phyloP scores from a whole-genome alignment of 2,329 filamentous ascomycete species.

The Eurotiales sp. region DNA sequence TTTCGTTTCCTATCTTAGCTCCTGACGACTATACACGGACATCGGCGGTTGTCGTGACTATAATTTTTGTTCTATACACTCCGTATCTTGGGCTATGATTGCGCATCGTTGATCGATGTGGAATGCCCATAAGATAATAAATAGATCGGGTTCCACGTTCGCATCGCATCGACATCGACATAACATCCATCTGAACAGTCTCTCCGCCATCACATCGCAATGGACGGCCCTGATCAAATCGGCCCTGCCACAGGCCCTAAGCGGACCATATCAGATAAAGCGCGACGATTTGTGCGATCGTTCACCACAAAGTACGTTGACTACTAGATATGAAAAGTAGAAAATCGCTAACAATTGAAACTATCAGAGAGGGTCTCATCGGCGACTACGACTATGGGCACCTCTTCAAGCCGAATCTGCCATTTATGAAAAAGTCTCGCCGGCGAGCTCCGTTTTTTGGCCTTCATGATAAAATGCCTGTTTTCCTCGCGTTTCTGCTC shows the following conservation, averaged over 20 bases:
- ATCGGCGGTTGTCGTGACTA: not conserved
- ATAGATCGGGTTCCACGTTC: too few relatives aligned
- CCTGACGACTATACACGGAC: too few relatives aligned
- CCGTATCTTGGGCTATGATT: too few relatives aligned
- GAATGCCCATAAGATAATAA: not conserved
- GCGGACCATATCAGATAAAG: slow-evolving; percentile 32
- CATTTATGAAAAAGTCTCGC: slow-evolving; percentile 67
- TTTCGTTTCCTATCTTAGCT: too few relatives aligned
- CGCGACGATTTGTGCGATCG: slow-evolving; percentile 30
- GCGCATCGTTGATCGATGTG: too few relatives aligned
- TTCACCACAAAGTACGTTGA: slow-evolving; percentile 44
- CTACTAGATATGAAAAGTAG: too few relatives aligned
- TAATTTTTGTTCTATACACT: not conserved
- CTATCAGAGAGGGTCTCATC: slow-evolving; percentile 69
- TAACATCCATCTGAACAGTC: too few relatives aligned
- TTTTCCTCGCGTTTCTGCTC: slow-evolving; percentile 62
- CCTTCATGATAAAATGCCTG: slow-evolving; percentile 64
- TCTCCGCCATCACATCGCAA: slow-evolving; percentile 2
- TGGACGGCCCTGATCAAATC: slow-evolving; percentile 42
- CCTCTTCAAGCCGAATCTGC: slow-evolving; percentile 76
- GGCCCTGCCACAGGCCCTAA: slow-evolving; percentile 38
- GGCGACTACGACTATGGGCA: slow-evolving; percentile 88
- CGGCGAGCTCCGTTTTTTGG: slow-evolving; percentile 66
- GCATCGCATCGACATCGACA: too few relatives aligned
- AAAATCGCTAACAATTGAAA: not conserved